Conservation (phyloP, 2,329 filamentous ascomycete genomes). For the Apiospora arundinis region DNA sequence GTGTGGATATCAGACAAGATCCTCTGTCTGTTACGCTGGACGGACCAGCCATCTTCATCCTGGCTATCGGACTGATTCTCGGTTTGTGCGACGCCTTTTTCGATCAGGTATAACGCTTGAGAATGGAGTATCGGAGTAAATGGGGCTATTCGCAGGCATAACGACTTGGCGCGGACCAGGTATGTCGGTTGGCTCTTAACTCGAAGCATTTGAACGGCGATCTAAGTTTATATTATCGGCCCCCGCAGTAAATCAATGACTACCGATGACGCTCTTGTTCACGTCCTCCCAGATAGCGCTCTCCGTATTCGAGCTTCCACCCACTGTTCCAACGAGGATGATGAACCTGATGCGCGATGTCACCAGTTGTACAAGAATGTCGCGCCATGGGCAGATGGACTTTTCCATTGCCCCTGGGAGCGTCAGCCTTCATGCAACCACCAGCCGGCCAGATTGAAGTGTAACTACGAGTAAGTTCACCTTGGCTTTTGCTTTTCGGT, state of each 20-base stretch:
- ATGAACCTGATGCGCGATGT: conserved; percentile 63
- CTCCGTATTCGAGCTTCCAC: conserved; percentile 51
- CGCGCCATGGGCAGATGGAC: conserved; percentile 70
- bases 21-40: conserved; percentile 61
- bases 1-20: conserved; percentile 55
- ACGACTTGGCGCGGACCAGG: conserved; percentile 32
- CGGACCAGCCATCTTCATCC: conserved; percentile 53
- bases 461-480: conserved; percentile 90
- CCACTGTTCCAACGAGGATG: conserved; percentile 57
- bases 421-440: conserved; percentile 77
- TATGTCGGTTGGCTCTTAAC: conserved; percentile 48
- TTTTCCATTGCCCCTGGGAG: conserved; percentile 93
- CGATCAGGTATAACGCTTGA: too few species aligned
- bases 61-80: conserved; percentile 53
- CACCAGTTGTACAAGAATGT: conserved; percentile 76
- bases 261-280: conserved; percentile 45
- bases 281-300: conserved; percentile 44
- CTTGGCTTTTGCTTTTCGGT: background rate
- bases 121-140: too few species aligned
- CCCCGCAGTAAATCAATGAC: conserved; percentile 12
- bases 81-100: conserved; percentile 43
- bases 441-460: conserved; percentile 94
- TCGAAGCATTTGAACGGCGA: conserved; percentile 36
- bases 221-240: conserved; percentile 47
- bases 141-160: background rate